These are phyloP conservation scores for Phialemoniopsis sp. DNA, from an alignment of 2,329 filamentous ascomycete genomes.

Conservation along the genomic window DNA sequence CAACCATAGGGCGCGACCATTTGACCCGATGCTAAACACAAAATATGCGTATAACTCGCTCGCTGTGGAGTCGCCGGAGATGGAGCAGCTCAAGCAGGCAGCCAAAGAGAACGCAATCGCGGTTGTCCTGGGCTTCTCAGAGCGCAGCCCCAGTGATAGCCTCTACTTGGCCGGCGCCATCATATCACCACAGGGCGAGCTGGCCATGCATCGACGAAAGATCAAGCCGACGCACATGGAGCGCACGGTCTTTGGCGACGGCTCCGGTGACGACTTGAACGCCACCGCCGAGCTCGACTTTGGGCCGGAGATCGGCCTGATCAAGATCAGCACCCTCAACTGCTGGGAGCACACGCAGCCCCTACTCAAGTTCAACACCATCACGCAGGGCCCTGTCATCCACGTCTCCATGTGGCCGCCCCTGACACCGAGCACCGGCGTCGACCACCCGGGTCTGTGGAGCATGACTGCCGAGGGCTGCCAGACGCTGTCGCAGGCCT, in stretches of 20 bases:
- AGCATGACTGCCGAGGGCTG: constrained; percentile 28
- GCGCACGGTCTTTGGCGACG: constrained; percentile 44
- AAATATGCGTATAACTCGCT: constrained; percentile 20
- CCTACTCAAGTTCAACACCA: constrained; percentile 41
- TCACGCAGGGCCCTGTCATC: constrained; percentile 36
- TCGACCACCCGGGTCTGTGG: constrained; percentile 19
- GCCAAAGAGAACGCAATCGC: constrained; percentile 30
- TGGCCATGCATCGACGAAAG: constrained; percentile 37
- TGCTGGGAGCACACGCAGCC: constrained; percentile 50
- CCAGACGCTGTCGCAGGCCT: constrained; percentile 42
- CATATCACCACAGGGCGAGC: constrained; percentile 32
- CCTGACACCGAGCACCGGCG: constrained; percentile 17
- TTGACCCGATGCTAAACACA: constrained; percentile 20
- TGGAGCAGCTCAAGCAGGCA: constrained; percentile 25
- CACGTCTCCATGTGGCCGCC: constrained; percentile 45
- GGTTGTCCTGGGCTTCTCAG: constrained; percentile 39
- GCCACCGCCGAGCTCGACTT: constrained; percentile 33
- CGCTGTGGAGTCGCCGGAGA: constrained; percentile 18
- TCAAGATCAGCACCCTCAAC: constrained; percentile 35
- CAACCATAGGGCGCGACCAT: too few species aligned
- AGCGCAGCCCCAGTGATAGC: constrained; percentile 24
- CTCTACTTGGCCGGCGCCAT: constrained; percentile 43
- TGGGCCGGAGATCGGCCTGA: too few species aligned
- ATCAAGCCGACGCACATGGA: constrained; percentile 51
- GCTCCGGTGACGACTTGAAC: constrained; percentile 27